Base-by-base conservation (phyloP, 805 yeast species). In the Candida maltosa region DNA sequence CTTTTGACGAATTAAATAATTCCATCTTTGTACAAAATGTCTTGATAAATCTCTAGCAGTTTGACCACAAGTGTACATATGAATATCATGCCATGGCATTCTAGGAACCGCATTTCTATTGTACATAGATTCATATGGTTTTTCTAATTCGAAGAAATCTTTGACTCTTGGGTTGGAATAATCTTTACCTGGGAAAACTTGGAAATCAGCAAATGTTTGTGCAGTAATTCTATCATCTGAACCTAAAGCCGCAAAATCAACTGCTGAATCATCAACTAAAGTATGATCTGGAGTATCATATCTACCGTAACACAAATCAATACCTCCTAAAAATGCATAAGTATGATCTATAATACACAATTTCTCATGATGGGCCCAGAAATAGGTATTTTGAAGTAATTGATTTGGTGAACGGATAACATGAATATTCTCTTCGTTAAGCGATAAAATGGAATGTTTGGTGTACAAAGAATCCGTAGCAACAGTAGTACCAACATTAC, bases 1-100 rank as follows among this genome's bases (percentile, higher is more conserved):
- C 56, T 94, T 94, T 48, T 88, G 96, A 51, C 98, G 76, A 34
- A 94, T 59, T 26, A 93, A 68, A 53, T 87, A 93, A 56, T 93
- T 93, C 98, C 98, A 93, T 49, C 99, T 76, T 64, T 93, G 98
- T 10, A 88, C 94, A 60, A 94, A 93, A 58, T 93, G 97, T 38
- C 98, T 76, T 0, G 95, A 76, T 34, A 91, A 60, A 57, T 93
- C 99, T 40, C 97, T 73, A 0, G 97, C 98, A 3, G 89, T 79
- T 51, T 89, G 94, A 10, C 99, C 99, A 2, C 89, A 77, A 1
- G 94, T 80, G 63, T 88, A 79, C 95, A 89, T 93, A 47, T 93
- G 97, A 25, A 93, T 87, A 70, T 93, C 99, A 59, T 93, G 99
- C 99, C 98, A 93, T 7, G 98, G 98, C 99, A 93, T 93, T 49